A percentile compares a stretch with the other conserved stretches of the same genome.
Conservation (phyloP, 2,329 filamentous ascomycete genomes). For the Pestalotiopsis sp. region DNA sequence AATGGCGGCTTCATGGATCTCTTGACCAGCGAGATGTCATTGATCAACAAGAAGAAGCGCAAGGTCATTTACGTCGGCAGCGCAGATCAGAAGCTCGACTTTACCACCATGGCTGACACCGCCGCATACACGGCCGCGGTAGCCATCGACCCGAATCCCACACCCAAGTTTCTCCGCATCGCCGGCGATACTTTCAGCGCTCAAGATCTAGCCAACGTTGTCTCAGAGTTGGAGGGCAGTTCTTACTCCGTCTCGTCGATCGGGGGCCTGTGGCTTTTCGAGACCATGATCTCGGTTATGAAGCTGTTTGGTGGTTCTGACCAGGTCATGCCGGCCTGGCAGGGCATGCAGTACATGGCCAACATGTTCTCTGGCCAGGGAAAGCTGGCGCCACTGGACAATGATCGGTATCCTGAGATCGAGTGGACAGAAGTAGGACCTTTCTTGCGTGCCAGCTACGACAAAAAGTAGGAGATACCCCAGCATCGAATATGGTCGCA, state of each 20-base stretch:
- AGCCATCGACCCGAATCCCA: conserved; percentile 18
- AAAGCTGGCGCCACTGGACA: conserved; percentile 20
- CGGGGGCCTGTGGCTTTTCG: conserved; percentile 18
- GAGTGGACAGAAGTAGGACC: conserved; percentile 18
- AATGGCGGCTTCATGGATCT: conserved; percentile 22
- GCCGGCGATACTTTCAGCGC: conserved; percentile 17
- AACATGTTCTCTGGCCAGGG: conserved; percentile 21
- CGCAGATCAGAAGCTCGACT: conserved; percentile 17
- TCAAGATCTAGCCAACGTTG: conserved; percentile 15
- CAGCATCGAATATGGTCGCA: too few relatives aligned
- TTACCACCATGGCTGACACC: conserved; percentile 20
- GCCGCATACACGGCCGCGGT: conserved; percentile 21
- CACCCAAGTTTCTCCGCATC: conserved; percentile 22
- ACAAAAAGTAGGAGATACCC: background rate
- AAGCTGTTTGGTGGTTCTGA: conserved; percentile 16
- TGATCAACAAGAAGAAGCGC: conserved; percentile 14
- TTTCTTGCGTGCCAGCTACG: conserved; percentile 3
- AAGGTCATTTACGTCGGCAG: conserved; percentile 17
- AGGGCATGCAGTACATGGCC: conserved; percentile 22
- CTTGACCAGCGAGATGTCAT: conserved; percentile 8
- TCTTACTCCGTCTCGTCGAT: conserved; percentile 12
- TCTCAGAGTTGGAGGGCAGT: conserved; percentile 4
- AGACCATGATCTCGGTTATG: conserved; percentile 14
- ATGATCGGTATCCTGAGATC: conserved; percentile 19
- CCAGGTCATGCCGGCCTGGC: conserved; percentile 20